These are phyloP conservation scores for Dovyalis caffra DNA, from an alignment of 345 rosid genomes.

Conservation along the genomic window DNA sequence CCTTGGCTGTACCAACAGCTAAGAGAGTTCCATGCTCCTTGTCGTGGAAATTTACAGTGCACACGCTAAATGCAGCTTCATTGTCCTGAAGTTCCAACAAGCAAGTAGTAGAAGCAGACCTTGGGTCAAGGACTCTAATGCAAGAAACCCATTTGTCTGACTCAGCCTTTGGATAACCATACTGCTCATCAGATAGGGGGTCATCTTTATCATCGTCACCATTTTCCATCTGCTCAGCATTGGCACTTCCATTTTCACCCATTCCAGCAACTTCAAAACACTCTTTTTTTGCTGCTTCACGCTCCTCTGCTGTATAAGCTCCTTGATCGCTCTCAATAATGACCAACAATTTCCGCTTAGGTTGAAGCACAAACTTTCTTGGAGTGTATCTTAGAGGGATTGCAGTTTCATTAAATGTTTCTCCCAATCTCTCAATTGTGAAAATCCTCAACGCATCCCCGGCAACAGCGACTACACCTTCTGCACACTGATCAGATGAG, in stretches of 20 bases:
- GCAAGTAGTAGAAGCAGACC: slow-evolving; percentile 75
- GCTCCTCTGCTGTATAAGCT: slow-evolving; percentile 90
- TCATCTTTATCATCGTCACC: slow-evolving; percentile 85
- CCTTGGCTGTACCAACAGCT: slow-evolving; percentile 94
- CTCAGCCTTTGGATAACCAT: slow-evolving; percentile 94
- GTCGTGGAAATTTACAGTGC: slow-evolving; percentile 94
- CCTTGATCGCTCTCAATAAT: slow-evolving; percentile 97
- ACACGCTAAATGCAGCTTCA: slow-evolving; percentile 92
- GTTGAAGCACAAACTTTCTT: slow-evolving; percentile 84
- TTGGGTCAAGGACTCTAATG: slow-evolving; percentile 92
- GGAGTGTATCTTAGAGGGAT: slow-evolving; percentile 96
- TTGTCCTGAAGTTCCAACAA: slow-evolving; percentile 95
- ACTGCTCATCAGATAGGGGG: slow-evolving; percentile 90
- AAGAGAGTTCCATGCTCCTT: slow-evolving; percentile 89
- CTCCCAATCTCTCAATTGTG: slow-evolving; percentile 91
- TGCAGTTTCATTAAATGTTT: slow-evolving; percentile 88
- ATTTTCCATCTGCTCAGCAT: slow-evolving; percentile 65
- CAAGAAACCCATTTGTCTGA: slow-evolving; percentile 96
- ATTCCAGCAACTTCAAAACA: slow-evolving; percentile 79
- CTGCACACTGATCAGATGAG: slow-evolving; percentile 98
- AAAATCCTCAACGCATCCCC: slow-evolving; percentile 95
- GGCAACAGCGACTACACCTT: slow-evolving; percentile 96
- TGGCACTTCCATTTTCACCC: slow-evolving; percentile 74
- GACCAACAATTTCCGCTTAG: slow-evolving; percentile 71
- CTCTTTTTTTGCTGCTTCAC: slow-evolving; percentile 91